Conservation (phyloP, 371 early-diverging fungal species). For the Mortierella sp. region DNA sequence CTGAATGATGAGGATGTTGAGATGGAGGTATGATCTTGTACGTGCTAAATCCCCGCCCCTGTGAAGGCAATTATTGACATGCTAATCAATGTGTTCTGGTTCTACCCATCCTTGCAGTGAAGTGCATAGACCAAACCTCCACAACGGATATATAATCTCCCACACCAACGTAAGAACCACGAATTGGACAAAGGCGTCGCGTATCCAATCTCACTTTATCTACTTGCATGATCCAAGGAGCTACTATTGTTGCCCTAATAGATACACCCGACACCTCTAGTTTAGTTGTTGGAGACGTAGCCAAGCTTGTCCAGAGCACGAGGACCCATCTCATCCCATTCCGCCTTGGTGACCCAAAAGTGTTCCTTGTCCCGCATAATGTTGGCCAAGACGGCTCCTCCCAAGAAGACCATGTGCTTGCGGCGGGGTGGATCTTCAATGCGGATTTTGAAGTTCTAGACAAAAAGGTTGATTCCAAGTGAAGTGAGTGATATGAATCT, state of each 20-base stretch:
- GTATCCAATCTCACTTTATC: slow-evolving; percentile 1
- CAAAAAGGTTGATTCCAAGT: no score
- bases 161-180: no score
- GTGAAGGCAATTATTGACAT: neutral
- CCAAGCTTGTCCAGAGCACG: slow-evolving; percentile 82
- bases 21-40: slow-evolving; percentile 38
- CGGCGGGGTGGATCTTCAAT: slow-evolving; percentile 98
- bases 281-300: slow-evolving; percentile 31
- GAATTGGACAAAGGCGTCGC: neutral
- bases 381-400: slow-evolving; percentile 97
- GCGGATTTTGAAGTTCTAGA: slow-evolving; percentile 94
- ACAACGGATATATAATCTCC: no score
- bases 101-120: no score
- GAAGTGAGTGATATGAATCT: no score
- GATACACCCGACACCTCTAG: slow-evolving; percentile 1
- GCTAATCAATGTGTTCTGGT: no score
- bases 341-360: slow-evolving; percentile 94
- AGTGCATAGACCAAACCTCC: no score
- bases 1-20: slow-evolving; percentile 47
- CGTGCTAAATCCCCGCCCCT: no score
- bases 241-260: neutral
- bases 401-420: slow-evolving; percentile 98
- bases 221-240: neutral
- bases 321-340: slow-evolving; percentile 94
- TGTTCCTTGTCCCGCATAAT: slow-evolving; percentile 92